A percentile compares a stretch with the other conserved stretches of the same genome.
phyloP scores from a whole-genome alignment of 345 rosid genomes.

The Citrus unshiu region DNA sequence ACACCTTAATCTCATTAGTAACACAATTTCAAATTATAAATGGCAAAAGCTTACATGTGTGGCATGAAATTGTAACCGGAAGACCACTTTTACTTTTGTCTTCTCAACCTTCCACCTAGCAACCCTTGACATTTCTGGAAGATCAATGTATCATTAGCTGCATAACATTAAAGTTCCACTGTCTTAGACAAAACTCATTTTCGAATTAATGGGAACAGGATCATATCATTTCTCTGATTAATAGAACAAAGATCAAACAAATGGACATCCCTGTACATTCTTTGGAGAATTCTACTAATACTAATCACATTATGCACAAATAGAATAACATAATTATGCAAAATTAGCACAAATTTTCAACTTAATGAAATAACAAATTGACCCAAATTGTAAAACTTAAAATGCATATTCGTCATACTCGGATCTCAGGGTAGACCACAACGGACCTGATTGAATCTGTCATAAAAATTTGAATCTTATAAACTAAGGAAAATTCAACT shows the following conservation, averaged over 20 bases:
- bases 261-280: background rate
- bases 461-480: background rate
- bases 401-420: background rate
- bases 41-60: conserved; percentile 72
- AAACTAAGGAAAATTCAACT: conserved; percentile 3
- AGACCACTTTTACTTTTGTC: conserved; percentile 92
- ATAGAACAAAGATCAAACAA: background rate
- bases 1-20: background rate
- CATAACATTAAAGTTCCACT: conserved; percentile 19
- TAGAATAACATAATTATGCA: background rate
- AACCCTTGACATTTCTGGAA: conserved; percentile 70
- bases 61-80: conserved; percentile 93
- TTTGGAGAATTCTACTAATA: background rate
- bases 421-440: background rate
- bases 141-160: conserved; percentile 38
- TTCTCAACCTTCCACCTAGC: conserved; percentile 91
- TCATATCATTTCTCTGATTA: background rate
- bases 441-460: background rate
- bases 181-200: conserved; percentile 2
- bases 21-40: background rate
- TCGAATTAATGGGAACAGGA: background rate
- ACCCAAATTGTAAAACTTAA: background rate
- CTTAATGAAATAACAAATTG: background rate
- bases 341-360: background rate
- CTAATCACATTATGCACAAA: background rate